Percentiles rank a stretch among this genome's conserved stretches.
These are phyloP conservation scores for Rachicladosporium sp. DNA, from an alignment of 2,329 filamentous ascomycete species.

Conservation along the genomic window DNA sequence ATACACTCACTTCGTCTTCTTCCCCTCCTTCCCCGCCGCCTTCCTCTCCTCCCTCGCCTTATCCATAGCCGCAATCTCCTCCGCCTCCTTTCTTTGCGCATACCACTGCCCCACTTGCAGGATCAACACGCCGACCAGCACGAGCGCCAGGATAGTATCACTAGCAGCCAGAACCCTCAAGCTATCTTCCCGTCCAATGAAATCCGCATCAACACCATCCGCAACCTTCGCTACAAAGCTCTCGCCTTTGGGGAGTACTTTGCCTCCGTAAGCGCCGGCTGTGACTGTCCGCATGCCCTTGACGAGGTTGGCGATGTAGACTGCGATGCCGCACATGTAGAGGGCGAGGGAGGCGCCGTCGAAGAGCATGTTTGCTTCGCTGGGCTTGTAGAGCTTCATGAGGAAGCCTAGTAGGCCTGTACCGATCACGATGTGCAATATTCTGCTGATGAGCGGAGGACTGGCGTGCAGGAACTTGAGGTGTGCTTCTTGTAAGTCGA, in stretches of 20 bases:
- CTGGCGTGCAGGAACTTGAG: constrained; percentile 83
- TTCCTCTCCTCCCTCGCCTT: constrained; percentile 39
- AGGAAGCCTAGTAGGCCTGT: constrained; percentile 82
- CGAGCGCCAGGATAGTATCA: constrained; percentile 89
- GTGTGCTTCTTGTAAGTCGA: constrained; percentile 76
- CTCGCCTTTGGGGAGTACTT: constrained; percentile 26
- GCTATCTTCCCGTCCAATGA: constrained; percentile 75
- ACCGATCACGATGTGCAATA: constrained; percentile 85
- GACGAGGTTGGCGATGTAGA: constrained; percentile 93
- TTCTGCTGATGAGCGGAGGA: constrained; percentile 80
- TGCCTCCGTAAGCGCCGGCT: constrained; percentile 51
- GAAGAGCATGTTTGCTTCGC: constrained; percentile 91
- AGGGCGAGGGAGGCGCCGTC: constrained; percentile 61
- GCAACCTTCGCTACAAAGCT: constrained; percentile 20
- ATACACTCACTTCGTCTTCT: constrained; percentile 23
- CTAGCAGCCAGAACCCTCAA: constrained; percentile 83
- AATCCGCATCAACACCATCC: constrained; percentile 42
- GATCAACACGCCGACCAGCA: constrained; percentile 81
- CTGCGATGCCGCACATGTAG: constrained; percentile 74
- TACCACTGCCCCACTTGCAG: constrained; percentile 98
- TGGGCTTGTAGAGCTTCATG: constrained; percentile 86
- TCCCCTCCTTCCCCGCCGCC: constrained; percentile 24
- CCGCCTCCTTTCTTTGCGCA: constrained; percentile 81
- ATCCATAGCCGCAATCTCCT: constrained; percentile 59
- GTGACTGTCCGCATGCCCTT: constrained; percentile 82